Percentiles rank a stretch among this genome's conserved stretches.
These are phyloP conservation scores for Taiozyma sp. DNA, from an alignment of 1,139 yeast genomes.

Conservation along the genomic window DNA sequence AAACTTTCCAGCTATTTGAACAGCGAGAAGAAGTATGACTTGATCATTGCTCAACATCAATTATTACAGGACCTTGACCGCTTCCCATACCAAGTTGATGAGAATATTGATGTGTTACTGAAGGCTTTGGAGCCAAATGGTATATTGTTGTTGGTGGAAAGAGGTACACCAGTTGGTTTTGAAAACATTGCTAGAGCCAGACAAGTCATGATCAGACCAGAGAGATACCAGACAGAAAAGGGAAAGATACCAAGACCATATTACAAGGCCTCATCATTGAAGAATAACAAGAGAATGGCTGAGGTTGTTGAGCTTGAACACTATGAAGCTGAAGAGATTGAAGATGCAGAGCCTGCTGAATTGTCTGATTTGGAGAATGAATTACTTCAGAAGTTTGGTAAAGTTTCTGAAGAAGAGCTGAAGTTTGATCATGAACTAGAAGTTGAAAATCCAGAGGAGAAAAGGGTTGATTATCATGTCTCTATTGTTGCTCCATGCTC, in stretches of 20 bases:
- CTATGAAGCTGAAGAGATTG: constrained; percentile 28
- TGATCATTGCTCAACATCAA: constrained; percentile 84
- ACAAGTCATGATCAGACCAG: constrained; percentile 84
- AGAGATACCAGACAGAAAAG: constrained; percentile 46
- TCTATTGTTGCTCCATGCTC: constrained; percentile 84
- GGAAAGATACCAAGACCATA: constrained; percentile 75
- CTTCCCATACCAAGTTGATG: constrained; percentile 74
- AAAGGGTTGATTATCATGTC: constrained; percentile 44
- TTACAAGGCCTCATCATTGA: constrained; percentile 43
- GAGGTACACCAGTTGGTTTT: constrained; percentile 89
- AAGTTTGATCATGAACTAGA: constrained; percentile 43
- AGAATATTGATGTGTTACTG: constrained; percentile 56
- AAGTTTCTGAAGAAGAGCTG: constrained; percentile 39
- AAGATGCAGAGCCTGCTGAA: constrained; percentile 28
- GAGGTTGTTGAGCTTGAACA: constrained; percentile 30
- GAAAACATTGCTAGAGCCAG: constrained; percentile 89
- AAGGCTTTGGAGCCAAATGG: constrained; percentile 72
- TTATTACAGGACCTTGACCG: constrained; percentile 53
- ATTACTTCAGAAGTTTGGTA: constrained; percentile 37
- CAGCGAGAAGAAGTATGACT: constrained; percentile 56
- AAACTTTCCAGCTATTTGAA: constrained; percentile 42
- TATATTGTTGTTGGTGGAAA: constrained; percentile 69
- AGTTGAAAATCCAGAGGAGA: constrained; percentile 27
- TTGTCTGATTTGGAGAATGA: constrained; percentile 33
- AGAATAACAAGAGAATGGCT: constrained; percentile 24